A percentile compares a stretch with the other conserved stretches of the same genome.
Evolutionary conservation across 139 green algal species (phyloP).

Genomic region (Chlorella vulgaris): DNA sequence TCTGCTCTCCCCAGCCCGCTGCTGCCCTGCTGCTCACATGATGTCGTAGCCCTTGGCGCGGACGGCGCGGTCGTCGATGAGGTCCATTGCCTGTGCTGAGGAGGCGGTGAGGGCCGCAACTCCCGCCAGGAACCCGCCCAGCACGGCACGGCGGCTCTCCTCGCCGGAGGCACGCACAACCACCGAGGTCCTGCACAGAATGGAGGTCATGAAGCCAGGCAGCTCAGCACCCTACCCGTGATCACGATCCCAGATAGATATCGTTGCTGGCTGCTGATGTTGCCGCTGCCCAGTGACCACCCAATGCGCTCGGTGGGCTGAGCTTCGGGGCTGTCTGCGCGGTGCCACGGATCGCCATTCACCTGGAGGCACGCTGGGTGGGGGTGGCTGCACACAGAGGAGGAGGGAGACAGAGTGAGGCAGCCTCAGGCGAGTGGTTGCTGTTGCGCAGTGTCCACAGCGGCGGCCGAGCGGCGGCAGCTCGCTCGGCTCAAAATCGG

Average conservation of each 20-base stretch:
- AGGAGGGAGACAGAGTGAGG: too few relatives aligned
- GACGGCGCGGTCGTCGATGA: conserved; percentile 81
- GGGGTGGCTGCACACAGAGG: conserved; percentile 8
- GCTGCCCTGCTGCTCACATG: too few relatives aligned
- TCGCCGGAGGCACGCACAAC: conserved; percentile 59
- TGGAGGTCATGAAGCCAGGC: neutral
- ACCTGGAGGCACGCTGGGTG: conserved; percentile 15
- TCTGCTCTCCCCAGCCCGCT: too few relatives aligned
- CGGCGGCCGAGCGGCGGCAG: too few relatives aligned
- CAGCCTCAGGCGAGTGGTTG: too few relatives aligned
- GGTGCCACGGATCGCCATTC: neutral
- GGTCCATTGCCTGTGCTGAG: conserved; percentile 68
- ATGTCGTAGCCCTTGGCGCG: conserved; percentile 74
- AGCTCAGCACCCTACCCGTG: neutral
- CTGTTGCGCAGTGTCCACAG: too few relatives aligned
- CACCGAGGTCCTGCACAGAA: conserved; percentile 49
- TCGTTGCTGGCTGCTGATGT: too few relatives aligned
- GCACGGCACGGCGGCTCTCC: conserved; percentile 68
- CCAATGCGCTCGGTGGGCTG: neutral
- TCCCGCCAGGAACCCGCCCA: conserved; percentile 74
- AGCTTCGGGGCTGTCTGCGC: neutral
- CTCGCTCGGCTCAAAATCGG: too few relatives aligned
- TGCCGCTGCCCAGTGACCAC: too few relatives aligned
- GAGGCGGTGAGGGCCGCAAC: conserved; percentile 55
- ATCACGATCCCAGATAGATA: too few relatives aligned